These are phyloP conservation scores for Cerioporus squamosus DNA, from an alignment of 1,284 basidiomycete species.

Conservation along the genomic window DNA sequence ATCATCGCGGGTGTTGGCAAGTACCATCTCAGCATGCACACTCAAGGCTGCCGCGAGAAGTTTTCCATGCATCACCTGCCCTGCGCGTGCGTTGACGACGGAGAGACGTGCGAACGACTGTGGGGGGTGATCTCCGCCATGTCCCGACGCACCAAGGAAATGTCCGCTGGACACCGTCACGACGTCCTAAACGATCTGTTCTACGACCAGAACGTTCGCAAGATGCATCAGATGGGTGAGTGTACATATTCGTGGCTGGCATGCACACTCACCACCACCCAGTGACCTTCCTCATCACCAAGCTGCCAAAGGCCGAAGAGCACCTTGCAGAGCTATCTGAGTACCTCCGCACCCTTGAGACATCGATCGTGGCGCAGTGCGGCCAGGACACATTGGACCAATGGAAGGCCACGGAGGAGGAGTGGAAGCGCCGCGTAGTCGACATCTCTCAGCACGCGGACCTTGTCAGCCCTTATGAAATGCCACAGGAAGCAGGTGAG, in stretches of 20 bases:
- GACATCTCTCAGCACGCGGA: not conserved
- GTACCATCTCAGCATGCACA: conserved; percentile 27
- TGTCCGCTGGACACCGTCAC: conserved; percentile 23
- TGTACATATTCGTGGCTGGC: no score
- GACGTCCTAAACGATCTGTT: conserved; percentile 27
- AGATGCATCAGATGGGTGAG: not conserved
- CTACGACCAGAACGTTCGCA: not conserved
- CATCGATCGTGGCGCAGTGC: no score
- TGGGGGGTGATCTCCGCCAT: conserved; percentile 23
- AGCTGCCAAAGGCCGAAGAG: no score
- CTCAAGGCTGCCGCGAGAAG: conserved; percentile 15
- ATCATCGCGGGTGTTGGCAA: conserved; percentile 19
- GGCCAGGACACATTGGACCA: no score
- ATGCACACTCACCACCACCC: no score
- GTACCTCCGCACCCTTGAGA: no score
- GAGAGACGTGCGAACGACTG: conserved; percentile 23
- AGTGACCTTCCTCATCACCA: no score
- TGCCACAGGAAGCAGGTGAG: not conserved
- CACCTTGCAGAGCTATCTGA: no score
- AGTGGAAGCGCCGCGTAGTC: not conserved
- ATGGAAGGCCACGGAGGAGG: no score
- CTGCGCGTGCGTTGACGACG: conserved; percentile 20
- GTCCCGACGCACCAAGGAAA: conserved; percentile 22
- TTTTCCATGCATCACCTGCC: conserved; percentile 24
- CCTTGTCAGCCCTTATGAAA: conserved; percentile 1